A percentile compares a stretch with the other conserved stretches of the same genome.
phyloP scores from a whole-genome alignment of 768 basidiomycete species.

The Gloeophyllum trabeum region DNA sequence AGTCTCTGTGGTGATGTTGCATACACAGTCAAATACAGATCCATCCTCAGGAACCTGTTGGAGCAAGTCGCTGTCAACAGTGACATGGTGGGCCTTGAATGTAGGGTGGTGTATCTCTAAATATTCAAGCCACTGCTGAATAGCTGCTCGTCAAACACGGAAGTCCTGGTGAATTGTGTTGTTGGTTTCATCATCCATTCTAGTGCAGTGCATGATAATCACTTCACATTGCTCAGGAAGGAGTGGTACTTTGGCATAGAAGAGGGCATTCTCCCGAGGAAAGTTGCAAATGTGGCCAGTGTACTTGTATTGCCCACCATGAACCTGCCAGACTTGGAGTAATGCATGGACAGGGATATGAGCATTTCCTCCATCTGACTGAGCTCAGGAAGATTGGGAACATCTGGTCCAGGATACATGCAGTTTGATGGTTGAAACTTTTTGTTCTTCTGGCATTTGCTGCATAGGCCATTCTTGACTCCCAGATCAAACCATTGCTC shows the following conservation, averaged over 20 bases:
- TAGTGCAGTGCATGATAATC: slow-evolving; percentile 1
- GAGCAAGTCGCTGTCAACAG: background rate
- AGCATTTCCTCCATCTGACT: slow-evolving; percentile 7
- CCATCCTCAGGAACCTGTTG: background rate
- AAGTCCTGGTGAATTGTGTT: slow-evolving; percentile 1
- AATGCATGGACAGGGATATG: slow-evolving; percentile 4
- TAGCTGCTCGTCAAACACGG: slow-evolving; percentile 1
- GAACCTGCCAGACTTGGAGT: slow-evolving; percentile 4
- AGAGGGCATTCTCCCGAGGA: slow-evolving; percentile 3
- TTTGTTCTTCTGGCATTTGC: background rate
- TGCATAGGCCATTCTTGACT: background rate
- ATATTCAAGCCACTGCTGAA: background rate
- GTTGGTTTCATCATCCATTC: background rate
- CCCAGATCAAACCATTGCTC: slow-evolving; percentile 1
- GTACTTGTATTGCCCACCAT: slow-evolving; percentile 5
- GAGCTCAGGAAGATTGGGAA: slow-evolving; percentile 4
- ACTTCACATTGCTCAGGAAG: slow-evolving; percentile 6
- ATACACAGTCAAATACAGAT: background rate
- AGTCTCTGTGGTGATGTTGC: background rate
- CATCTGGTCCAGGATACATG: slow-evolving; percentile 7
- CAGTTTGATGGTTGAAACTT: slow-evolving; percentile 3
- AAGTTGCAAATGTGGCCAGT: slow-evolving; percentile 6
- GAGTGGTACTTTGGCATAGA: slow-evolving; percentile 5
- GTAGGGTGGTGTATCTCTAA: background rate
- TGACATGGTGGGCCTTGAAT: background rate